phyloP scores from a whole-genome alignment of 1,284 basidiomycete genomes.

The Coniophora puteana region DNA sequence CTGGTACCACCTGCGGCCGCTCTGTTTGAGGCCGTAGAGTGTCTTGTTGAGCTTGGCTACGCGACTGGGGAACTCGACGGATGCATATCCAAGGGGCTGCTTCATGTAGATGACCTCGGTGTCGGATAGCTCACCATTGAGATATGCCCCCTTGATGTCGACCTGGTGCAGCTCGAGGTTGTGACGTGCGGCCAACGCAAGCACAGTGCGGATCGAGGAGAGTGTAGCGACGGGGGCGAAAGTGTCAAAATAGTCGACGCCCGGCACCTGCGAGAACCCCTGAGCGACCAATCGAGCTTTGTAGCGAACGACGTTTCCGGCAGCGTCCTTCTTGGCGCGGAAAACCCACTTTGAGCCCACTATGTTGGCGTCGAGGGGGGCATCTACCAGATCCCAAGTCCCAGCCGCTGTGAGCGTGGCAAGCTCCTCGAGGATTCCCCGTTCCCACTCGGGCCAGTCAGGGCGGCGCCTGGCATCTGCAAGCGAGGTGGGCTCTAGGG shows the following conservation, averaged over 20 bases:
- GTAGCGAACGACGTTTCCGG: conserved; percentile 13
- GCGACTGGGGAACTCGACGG: neutral
- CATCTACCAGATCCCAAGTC: conserved; percentile 10
- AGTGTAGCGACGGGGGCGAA: conserved; percentile 23
- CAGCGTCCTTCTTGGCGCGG: conserved; percentile 10
- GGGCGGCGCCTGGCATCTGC: neutral
- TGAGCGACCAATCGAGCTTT: conserved; percentile 16
- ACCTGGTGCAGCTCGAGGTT: conserved; percentile 14
- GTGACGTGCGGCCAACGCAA: conserved; percentile 16
- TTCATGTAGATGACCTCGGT: conserved; percentile 3
- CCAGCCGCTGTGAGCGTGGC: neutral
- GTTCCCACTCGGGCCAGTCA: conserved; percentile 9
- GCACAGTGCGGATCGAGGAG: conserved; percentile 18
- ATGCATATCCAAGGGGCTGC: conserved; percentile 1
- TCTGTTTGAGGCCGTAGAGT: conserved; percentile 25
- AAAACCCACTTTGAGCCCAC: conserved; percentile 11
- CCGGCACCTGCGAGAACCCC: conserved; percentile 13
- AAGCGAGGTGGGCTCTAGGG: neutral
- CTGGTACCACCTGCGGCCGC: conserved; percentile 13
- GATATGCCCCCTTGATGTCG: conserved; percentile 17
- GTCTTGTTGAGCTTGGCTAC: conserved; percentile 15
- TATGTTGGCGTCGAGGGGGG: conserved; percentile 17
- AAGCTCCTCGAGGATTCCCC: conserved; percentile 3
- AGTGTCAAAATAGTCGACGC: conserved; percentile 20
- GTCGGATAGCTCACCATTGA: conserved; percentile 5